phyloP scores from a whole-genome alignment of 2,329 filamentous ascomycete genomes.

The Aspergillus brasiliensis region DNA sequence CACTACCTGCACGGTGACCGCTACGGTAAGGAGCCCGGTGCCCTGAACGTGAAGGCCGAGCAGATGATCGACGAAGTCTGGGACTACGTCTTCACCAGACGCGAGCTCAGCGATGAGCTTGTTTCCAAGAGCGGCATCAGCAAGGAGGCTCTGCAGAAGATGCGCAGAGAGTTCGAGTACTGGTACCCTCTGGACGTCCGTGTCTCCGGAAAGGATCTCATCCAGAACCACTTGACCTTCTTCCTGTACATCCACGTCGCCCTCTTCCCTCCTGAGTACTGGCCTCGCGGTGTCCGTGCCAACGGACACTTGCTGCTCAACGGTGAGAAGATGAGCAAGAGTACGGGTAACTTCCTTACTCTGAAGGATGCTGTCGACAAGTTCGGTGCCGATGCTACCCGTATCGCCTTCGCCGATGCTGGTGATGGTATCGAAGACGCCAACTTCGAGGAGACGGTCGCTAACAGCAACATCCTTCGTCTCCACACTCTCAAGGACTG shows the following conservation, averaged over 20 bases:
- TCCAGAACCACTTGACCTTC: slow-evolving; percentile 93
- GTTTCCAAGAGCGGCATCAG: slow-evolving; percentile 69
- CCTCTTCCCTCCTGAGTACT: slow-evolving; percentile 83
- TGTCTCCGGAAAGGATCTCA: slow-evolving; percentile 88
- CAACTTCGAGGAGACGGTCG: slow-evolving; percentile 95
- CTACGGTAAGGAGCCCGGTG: slow-evolving; percentile 73
- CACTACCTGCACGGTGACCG: slow-evolving; percentile 77
- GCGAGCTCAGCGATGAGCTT: slow-evolving; percentile 68
- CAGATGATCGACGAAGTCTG: slow-evolving; percentile 95
- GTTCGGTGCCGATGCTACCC: slow-evolving; percentile 89
- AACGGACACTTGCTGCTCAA: slow-evolving; percentile 95
- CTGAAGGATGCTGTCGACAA: slow-evolving; percentile 82
- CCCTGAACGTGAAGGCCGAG: slow-evolving; percentile 70
- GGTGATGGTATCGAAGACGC: slow-evolving; percentile 93
- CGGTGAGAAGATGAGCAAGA: slow-evolving; percentile 98
- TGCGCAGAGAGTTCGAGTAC: slow-evolving; percentile 94
- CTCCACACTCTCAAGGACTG: slow-evolving; percentile 83
- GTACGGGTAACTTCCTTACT: slow-evolving; percentile 95
- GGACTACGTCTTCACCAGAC: slow-evolving; percentile 89
- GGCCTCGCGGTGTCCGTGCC: slow-evolving; percentile 80
- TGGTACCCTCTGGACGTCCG: slow-evolving; percentile 93
- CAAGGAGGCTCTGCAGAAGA: slow-evolving; percentile 70
- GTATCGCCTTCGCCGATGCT: slow-evolving; percentile 89
- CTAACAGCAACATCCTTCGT: slow-evolving; percentile 86
- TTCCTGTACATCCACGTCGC: slow-evolving; percentile 92